Evolutionary conservation across 1,284 basidiomycete species (phyloP), one percentile per base, ranked within the genome.

Genomic region (Psilocybe mexicana): DNA sequence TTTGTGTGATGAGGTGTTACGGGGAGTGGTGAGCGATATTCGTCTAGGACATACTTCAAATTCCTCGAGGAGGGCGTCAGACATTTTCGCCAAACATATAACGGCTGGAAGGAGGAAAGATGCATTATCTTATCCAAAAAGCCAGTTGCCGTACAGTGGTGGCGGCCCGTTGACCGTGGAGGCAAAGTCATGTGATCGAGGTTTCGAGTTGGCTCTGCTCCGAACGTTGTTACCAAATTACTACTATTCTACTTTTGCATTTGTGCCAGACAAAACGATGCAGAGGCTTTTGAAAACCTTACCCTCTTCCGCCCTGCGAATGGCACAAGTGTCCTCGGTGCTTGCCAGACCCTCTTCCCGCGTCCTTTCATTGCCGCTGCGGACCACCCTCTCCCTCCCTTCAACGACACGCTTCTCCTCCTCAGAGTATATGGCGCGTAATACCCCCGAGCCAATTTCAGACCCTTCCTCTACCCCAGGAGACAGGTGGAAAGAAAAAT

Each of bases 21-120:
- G 38, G 49, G 35, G 42, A 57, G 33, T 30, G 43, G 23, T 23
- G 7, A 30, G 36, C 6, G 23, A 44, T 12, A 18, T 36, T 30
- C 40, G 23, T 7, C 43, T 18, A 38, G 25, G 50, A 51, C 51
- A 52, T 57, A 95, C 94, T 85, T 97, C 94, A 65, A 95, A 87
- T 75, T 97, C 94, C 75, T 96, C 94, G 54, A 82, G 73, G 49
- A 91, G 74, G 38, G 80, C 76, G 63, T 88, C 83, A 52, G 82
- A 79, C 85, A 88, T 88, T 49, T 57, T 50, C 45, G 52, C 30
- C 45, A 47, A 62, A 58, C 60, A 57, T 56, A 38, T 54, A 61
- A 54, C 38, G 44, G 54, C 26, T 26, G 30, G 28, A 40, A 55
- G n/a, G 30, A 33, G 46, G 30, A 48, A 30, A 56, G 38, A 49